Base-by-base conservation (phyloP, 306 rosid genomes). In the Castanea mollissima region DNA sequence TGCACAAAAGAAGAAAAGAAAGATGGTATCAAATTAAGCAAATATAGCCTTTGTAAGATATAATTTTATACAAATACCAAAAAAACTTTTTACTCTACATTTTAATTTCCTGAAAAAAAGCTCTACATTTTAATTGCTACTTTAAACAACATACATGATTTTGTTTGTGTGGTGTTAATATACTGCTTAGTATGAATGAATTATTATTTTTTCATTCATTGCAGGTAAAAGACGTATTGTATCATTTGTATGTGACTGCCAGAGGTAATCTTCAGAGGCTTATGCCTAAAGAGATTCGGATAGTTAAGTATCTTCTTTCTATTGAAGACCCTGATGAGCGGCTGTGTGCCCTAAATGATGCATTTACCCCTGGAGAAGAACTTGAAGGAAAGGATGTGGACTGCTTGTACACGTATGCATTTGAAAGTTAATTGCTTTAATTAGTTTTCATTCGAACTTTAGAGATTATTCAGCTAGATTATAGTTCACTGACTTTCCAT, bases 291-390 rank as follows among this genome's bases (percentile, higher is more conserved):
- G 99, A 93, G 83, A 80, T 93, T 79, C 90, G 98, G 75, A 93
- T 95, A 71, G 74, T 95, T 73, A 95, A 91, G 83, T 87, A 87
- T 84, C 81, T 95, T 78, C 83, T 95, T 78, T 88, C 75, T 77
- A 93, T 95, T 27, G 88, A 87, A 74, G 98, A 93, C 83, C 94
- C 93, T 0, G 93, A 90, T 82, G 94, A 90, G 85, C 89, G 80
- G 80, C 64, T 93, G 38, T 69, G 87, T 44, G 89, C 91, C 20
- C 88, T 95, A 34, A 79, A 88, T 38, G 98, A 93, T 82, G 97
- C 97, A 68, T 95, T 93, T 83, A 95, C 99, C 69, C 99, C 98
- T 1, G 99, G 98, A 76, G 92, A 89, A 77, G 97, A 95, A 82
- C 80, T 93, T 58, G 94, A 92, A 89, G 97, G 92, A 89, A 79